Base-by-base conservation (phyloP, 306 rosid species). In the Geum urbanum region DNA sequence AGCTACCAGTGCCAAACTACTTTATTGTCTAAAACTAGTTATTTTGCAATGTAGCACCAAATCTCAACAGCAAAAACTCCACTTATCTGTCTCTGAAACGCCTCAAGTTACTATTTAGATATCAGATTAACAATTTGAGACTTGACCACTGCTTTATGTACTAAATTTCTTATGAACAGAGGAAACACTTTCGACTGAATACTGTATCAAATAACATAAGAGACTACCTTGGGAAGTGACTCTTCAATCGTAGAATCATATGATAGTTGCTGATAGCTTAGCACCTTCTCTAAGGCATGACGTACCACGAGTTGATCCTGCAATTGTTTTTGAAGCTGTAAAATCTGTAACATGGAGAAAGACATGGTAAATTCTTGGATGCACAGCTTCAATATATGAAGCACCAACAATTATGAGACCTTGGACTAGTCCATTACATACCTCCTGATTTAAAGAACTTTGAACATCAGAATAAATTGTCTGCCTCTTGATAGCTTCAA, bases 381-480 rank as follows among this genome's bases (percentile, higher is more conserved):
- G 64, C 45, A 14, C 64, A 35, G 40, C 64, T 59, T 18, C 45
- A 59, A 24, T 24, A 24, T 24, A 7, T 35, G 64, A 14, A 27
- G 20, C 20, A 35, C 11, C 11, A 7, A n/a, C 35, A 44, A 40
- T 32, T 43, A 58, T 58, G 27, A 24, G 37, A 7, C 6, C 35
- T 35, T 13, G 15, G 12, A 7, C 19, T 58, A 35, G 4, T 14
- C 35, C 11, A 6, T 35, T 14, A 6, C 62, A 44, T 83, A 90
- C 96, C 97, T 90, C 97, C 71, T 78, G 84, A 63, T 83, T 84
- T 84, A 90, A 85, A 70, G 94, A 90, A 77, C 72, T 78, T 69
- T 90, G 84, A 80, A 72, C 83, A 73, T 85, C 75, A 60, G 80
- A 72, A 48, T 73, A 73, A 41, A 63, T 46, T 74, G 76, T 32